A percentile compares a stretch with the other conserved stretches of the same genome.
phyloP scores from a whole-genome alignment of 805 yeast species.

The Metschnikowia lochheadii region DNA sequence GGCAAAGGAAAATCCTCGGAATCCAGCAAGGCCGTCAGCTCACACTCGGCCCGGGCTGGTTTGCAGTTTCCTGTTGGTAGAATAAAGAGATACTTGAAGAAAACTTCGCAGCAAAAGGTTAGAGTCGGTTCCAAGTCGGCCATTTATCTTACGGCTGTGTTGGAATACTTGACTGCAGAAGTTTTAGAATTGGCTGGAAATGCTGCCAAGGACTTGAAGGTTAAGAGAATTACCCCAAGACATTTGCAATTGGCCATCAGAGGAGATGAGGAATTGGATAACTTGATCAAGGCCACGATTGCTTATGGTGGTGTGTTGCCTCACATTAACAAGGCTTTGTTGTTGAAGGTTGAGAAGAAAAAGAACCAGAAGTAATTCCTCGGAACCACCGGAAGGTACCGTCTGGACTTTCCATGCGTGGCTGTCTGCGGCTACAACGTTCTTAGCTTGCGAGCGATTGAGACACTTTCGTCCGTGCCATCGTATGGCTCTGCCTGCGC shows the following conservation, averaged over 20 bases:
- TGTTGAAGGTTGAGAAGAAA: constrained; percentile 30
- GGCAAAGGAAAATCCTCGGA: constrained; percentile 92
- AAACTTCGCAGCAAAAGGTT: constrained; percentile 76
- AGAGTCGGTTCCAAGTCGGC: constrained; percentile 88
- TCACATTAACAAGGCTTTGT: constrained; percentile 31
- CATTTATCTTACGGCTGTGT: constrained; percentile 37
- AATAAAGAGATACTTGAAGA: constrained; percentile 86
- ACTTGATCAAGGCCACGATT: constrained; percentile 31
- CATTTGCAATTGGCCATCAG: constrained; percentile 32
- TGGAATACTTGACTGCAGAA: constrained; percentile 30
- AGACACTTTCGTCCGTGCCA: background rate
- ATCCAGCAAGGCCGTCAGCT: constrained; percentile 65
- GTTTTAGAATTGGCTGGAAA: constrained; percentile 32
- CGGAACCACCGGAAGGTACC: background rate
- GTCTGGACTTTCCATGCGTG: background rate
- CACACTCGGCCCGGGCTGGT: constrained; percentile 94
- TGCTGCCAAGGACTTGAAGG: constrained; percentile 32
- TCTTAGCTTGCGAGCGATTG: constrained; percentile 2
- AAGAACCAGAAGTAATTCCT: constrained; percentile 19
- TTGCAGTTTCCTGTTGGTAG: constrained; percentile 98
- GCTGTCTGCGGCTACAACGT: background rate
- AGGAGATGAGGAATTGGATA: constrained; percentile 31
- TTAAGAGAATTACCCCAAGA: constrained; percentile 31
- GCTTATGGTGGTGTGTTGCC: constrained; percentile 35
- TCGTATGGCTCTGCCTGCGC: constrained; percentile 1